A percentile compares a stretch with the other conserved stretches of the same genome.
phyloP scores from a whole-genome alignment of 345 rosid species.

The Garcia nutans region DNA sequence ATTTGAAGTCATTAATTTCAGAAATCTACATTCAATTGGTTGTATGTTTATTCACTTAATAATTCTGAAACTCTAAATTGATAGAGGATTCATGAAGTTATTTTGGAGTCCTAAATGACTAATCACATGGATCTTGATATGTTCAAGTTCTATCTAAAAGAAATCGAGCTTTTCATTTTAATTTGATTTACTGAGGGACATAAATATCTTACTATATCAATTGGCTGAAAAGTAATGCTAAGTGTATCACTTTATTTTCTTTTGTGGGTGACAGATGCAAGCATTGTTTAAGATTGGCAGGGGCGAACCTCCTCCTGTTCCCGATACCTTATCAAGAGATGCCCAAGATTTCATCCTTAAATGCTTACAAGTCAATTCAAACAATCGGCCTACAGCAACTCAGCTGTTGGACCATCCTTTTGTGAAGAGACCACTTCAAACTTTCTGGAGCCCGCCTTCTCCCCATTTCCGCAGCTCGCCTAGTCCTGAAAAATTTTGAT shows the following conservation, averaged over 20 bases:
- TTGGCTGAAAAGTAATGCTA: not conserved
- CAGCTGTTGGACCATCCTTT: slow-evolving; percentile 28
- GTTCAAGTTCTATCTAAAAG: not conserved
- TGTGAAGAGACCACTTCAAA: slow-evolving; percentile 12
- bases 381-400: slow-evolving; percentile 28
- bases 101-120: not conserved
- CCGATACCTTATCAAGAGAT: slow-evolving; percentile 16
- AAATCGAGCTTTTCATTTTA: not conserved
- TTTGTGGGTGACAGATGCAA: slow-evolving; percentile 23
- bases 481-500: not conserved
- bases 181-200: not conserved
- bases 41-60: not conserved
- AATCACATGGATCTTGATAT: not conserved
- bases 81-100: not conserved
- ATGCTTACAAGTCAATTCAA: slow-evolving; percentile 32
- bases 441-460: not conserved
- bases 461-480: not conserved
- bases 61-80: not conserved
- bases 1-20: not conserved
- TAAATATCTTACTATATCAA: not conserved
- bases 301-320: slow-evolving; percentile 30
- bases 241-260: not conserved
- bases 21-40: no score
- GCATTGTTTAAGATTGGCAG: slow-evolving; percentile 33
- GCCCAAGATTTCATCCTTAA: slow-evolving; percentile 29